Evolutionary conservation across 2,329 filamentous ascomycete genomes (phyloP), one percentile per base, ranked within the genome.

Genomic region (Aureobasidium pullulans): DNA sequence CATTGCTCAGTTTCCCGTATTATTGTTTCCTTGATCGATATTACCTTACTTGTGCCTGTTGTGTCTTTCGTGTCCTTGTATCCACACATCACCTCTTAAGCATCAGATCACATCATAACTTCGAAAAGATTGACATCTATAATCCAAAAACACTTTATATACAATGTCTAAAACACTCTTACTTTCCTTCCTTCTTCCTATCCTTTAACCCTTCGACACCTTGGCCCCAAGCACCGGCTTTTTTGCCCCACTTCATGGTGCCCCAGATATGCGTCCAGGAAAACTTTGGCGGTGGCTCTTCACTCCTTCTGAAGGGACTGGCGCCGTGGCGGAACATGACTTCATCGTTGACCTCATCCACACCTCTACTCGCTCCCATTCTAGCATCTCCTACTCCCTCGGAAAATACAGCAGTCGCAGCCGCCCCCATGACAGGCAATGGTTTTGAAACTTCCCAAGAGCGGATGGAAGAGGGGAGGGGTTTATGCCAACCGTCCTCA

Each of bases 401-500:
- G 13, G 31, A 9, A 6, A 59, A 44, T 15, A 6, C 23, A 23
- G 19, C 62, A 42, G 37, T 9, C 9, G 40, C 50, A 11, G 31
- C 56, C 43, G 36, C 62, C 3, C 23, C 23, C 31, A 36, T 6
- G 8, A 15, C 4, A 48, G 62, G 16, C 47, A 47, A 58, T 28
- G 32, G 47, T n/a, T 58, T 44, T 1, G 60, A 40, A 7, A 66
- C 64, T 68, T 90, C 87, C 88, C 88, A 90, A 65, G 85, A 81
- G 49, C 89, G 73, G 8, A 83, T 81, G 62, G 87, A 83, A 0
- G 70, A 63, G 0, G 84, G 81, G 40, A 91, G 68, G 2, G 88
- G 88, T 62, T 80, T 80, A 82, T 86, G 87, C 88, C 88, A 92
- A 7, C 72, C 78, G 6, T 77, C 73, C 4, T 80, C 81, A 4